These are phyloP conservation scores for Chalciporus pseudorubinellus DNA, from an alignment of 768 basidiomycete genomes.

Conservation along the genomic window DNA sequence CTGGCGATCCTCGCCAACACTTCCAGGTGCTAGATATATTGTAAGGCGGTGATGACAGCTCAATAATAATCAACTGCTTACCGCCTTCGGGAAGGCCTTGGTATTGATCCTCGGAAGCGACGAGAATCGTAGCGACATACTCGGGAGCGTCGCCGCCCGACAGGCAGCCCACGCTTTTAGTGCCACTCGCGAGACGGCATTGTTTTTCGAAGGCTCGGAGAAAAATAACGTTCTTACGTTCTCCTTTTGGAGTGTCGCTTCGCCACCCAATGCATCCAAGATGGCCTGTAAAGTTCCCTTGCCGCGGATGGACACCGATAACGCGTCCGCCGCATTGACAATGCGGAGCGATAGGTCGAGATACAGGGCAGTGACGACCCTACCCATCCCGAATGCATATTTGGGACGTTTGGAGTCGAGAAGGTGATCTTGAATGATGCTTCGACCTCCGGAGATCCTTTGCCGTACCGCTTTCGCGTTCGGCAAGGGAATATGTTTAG, in stretches of 20 bases:
- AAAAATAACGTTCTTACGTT: constrained; percentile 33
- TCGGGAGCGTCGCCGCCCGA: constrained; percentile 29
- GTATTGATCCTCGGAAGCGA: constrained; percentile 23
- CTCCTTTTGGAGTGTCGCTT: constrained; percentile 24
- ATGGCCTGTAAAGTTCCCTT: constrained; percentile 36
- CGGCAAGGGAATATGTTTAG: constrained; percentile 8
- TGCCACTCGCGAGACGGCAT: constrained; percentile 26
- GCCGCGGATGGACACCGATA: constrained; percentile 29
- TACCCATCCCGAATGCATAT: constrained; percentile 47
- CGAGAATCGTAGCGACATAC: constrained; percentile 17
- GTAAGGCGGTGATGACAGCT: background rate
- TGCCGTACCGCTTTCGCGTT: background rate
- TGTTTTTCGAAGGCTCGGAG: constrained; percentile 15
- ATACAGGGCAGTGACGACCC: constrained; percentile 38
- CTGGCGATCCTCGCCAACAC: constrained; percentile 46
- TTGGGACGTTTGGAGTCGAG: constrained; percentile 29
- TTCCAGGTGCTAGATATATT: constrained; percentile 36
- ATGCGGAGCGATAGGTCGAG: constrained; percentile 38
- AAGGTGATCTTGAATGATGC: constrained; percentile 35
- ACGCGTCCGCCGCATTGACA: constrained; percentile 38
- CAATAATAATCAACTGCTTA: constrained; percentile 14
- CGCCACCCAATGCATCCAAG: constrained; percentile 40
- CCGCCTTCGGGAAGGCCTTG: constrained; percentile 28
- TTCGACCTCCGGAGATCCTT: constrained; percentile 9
- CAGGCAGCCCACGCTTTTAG: constrained; percentile 47